A percentile compares a stretch with the other conserved stretches of the same genome.
phyloP scores from a whole-genome alignment of 2,329 filamentous ascomycete genomes.

The Ophiostoma tasmaniense region DNA sequence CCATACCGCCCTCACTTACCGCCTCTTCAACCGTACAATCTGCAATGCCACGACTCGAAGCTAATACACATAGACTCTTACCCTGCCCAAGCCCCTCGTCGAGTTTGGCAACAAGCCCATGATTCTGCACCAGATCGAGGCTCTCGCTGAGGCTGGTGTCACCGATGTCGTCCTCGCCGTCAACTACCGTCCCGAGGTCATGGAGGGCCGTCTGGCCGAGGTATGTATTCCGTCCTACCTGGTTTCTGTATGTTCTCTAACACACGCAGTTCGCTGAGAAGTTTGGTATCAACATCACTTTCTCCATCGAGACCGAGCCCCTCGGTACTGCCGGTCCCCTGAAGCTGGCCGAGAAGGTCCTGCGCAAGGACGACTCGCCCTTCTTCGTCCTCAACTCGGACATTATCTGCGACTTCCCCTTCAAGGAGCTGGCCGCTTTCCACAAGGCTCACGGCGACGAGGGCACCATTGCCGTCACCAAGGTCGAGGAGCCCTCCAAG shows the following conservation, averaged over 20 bases:
- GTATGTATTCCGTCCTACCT: conserved; percentile 39
- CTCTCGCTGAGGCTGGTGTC: conserved; percentile 83
- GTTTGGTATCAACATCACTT: conserved; percentile 92
- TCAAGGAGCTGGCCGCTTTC: conserved; percentile 81
- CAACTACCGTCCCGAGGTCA: conserved; percentile 97
- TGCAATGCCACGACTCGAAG: background rate
- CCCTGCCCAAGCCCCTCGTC: conserved; percentile 92
- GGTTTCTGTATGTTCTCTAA: too few relatives aligned
- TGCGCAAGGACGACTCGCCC: conserved; percentile 85
- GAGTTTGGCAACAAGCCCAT: conserved; percentile 99
- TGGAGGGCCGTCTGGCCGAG: conserved; percentile 89
- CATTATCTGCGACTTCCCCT: conserved; percentile 96
- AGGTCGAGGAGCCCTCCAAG: conserved; percentile 97
- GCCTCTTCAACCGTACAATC: conserved; percentile 5
- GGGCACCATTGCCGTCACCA: conserved; percentile 96
- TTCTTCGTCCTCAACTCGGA: conserved; percentile 99
- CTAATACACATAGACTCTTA: conserved; percentile 62
- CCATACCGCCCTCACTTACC: background rate
- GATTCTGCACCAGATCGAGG: conserved; percentile 97
- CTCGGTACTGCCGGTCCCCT: conserved; percentile 90
- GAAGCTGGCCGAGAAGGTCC: conserved; percentile 86
- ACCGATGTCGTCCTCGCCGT: conserved; percentile 97
- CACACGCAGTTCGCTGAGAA: conserved; percentile 66
- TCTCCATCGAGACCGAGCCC: conserved; percentile 93
- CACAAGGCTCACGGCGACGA: conserved; percentile 90